Evolutionary conservation across 768 basidiomycete species (phyloP), one percentile per base, ranked within the genome.

Genomic region (Mycena galopus): DNA sequence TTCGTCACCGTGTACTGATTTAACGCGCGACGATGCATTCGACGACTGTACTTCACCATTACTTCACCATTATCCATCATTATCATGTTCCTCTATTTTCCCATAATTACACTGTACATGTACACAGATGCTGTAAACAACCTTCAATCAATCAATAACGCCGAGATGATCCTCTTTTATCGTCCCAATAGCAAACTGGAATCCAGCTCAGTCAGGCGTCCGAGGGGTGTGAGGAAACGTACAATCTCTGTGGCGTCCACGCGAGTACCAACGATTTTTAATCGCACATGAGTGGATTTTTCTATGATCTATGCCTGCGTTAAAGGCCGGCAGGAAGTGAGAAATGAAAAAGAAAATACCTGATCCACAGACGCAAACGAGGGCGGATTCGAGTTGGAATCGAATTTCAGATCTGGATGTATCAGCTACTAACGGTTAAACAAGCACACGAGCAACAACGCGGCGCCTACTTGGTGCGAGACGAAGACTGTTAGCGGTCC

Each of bases 81-180:
- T 60, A 51, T 33, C 25, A n/a, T 32, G 47, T 62, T 59, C 56
- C n/a, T 29, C 57, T 27, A 64, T 65, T 58, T 44, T 62, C 60
- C 44, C 29, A 30, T 25, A 62, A 68, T 65, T 73, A 68, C 63
- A 73, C 30, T 51, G 44, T 55, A 59, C 42, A 57, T 23, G 42
- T 39, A 33, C 44, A 62, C 32, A 33, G 25, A 32, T 39, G 35
- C 50, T 42, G 35, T 16, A 35, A 60, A 35, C 30, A 19, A 30
- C 17, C 29, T 10, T 17, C n/a, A n/a, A n/a, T 79, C 79, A 95
- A 73, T 95, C 95, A 77, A 97, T 95, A 64, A 97, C 95, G 57
- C 97, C 97, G 32, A 99, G 85, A 81, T 96, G 97, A 80, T 98
- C 97, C 82, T 98, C 97, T 85, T 99, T 99, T 82, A 99, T 98